Base-by-base conservation (phyloP, 1,139 yeast species). In the Kluyveromyces sp. region DNA sequence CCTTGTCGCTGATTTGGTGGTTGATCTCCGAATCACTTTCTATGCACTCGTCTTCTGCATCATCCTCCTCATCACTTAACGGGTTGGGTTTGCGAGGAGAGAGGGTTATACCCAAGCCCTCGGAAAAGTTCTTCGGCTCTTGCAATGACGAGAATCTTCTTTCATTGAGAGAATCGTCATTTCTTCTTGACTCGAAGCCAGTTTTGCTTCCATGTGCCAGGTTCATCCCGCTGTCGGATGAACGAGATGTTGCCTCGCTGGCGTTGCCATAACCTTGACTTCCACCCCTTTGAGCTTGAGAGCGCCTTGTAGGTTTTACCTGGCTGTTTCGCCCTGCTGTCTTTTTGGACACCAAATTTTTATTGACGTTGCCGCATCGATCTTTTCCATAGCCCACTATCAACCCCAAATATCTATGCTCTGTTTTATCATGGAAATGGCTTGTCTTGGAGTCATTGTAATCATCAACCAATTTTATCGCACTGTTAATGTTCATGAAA, bases 381-480 rank as follows among this genome's bases (percentile, higher is more conserved):
- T 83, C 94, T 60, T 83, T 83, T 49, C 94, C 94, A 60, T 80
- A 82, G 55, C 78, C 80, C 48, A 82, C 78, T 52, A 80, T 78
- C 49, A 81, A 73, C 41, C 69, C 71, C 41, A 66, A 64, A 54
- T 80, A 80, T 54, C 76, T 80, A 20, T 64, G 63, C 46, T 71
- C 70, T 48, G 76, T 70, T 34, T 55, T 56, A 19, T 64, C 66
- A 48, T 68, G 65, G 36, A 66, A 65, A 3, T 51, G 49, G 16
- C 50, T 50, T 22, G 53, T 48, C 40, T 63, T 69, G 2, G 75
- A 47, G 20, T 52, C 47, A 40, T 64, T 69, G 3, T 75, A 49
- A 17, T 85, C 87, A 61, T 82, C 88, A 45, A 83, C 82, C 18
- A 87, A 80, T 47, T 77, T 81, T 47, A 83, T 82, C 2, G 94